A percentile compares a stretch with the other conserved stretches of the same genome.
Evolutionary conservation across 257 asterid genomes (phyloP).

Genomic region (Primulina tabacum): DNA sequence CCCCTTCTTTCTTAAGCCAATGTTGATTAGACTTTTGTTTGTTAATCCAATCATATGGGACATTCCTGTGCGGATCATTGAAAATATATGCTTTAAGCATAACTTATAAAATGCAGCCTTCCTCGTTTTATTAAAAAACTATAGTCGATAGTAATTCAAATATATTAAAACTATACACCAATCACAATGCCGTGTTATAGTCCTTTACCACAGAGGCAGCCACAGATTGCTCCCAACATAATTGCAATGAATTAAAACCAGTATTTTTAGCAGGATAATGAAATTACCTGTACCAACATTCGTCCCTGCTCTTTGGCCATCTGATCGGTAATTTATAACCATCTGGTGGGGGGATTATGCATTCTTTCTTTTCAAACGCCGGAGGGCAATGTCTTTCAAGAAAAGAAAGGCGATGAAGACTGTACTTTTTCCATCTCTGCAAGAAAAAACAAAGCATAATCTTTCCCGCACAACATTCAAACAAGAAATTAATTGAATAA

Average conservation of each 20-base stretch:
- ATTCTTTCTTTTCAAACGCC: slow-evolving; percentile 62
- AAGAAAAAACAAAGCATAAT: slow-evolving; percentile 9
- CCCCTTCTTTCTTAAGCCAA: slow-evolving; percentile 94
- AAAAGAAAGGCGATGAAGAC: slow-evolving; percentile 56
- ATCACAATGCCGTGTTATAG: no score
- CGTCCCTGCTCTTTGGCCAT: slow-evolving; percentile 83
- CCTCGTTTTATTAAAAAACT: neutral
- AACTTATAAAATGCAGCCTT: neutral
- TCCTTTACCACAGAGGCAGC: no score
- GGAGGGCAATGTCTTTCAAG: slow-evolving; percentile 94
- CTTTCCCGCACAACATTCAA: slow-evolving; percentile 10
- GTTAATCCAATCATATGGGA: slow-evolving; percentile 93
- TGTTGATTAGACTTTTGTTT: slow-evolving; percentile 93
- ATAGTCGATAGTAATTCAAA: no score
- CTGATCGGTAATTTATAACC: slow-evolving; percentile 70
- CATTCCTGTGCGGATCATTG: slow-evolving; percentile 53
- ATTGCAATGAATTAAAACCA: neutral
- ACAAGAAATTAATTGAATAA: no score
- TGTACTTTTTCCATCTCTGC: slow-evolving; percentile 76
- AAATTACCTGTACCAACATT: slow-evolving; percentile 83
- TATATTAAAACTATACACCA: no score
- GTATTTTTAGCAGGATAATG: slow-evolving; percentile 4
- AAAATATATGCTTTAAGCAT: neutral
- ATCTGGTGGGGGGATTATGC: slow-evolving; percentile 77
- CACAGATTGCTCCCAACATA: neutral